Evolutionary conservation across 192 early-diverging fungal genomes (phyloP), one percentile per base, ranked within the genome.

Genomic region (Phycomyces nitens): DNA sequence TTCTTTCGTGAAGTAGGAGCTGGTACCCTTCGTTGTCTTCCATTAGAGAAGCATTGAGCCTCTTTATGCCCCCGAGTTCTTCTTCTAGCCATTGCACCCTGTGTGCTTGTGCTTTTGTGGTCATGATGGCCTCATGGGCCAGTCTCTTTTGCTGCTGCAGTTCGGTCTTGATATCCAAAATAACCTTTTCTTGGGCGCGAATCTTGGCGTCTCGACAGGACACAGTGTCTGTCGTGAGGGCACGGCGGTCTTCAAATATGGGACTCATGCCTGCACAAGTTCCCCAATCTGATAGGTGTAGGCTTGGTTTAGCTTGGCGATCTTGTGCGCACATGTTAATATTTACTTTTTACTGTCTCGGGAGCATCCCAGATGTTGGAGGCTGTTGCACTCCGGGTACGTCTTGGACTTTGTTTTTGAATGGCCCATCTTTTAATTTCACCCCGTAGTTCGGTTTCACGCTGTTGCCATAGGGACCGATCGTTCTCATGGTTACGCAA

Each of bases 1-100:
- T 89, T 62, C 80, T 86, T 76, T 91, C 88, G 58, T 86, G 84
- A 69, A 90, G 62, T 21, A 90, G 72, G 51, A 88, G 57, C 69
- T 92, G 91, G 70, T 84, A 91, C 26, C 84, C 80, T 70, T 91
- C 91, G 75, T 89, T 92, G 47, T 91, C 91, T 60, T 92, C 88
- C 83, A 84, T 85, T 54, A 92, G 78, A 23, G 82, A 71, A 64
- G 72, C 72, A 57, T 89, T 88, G 58, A 92, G 65, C 56, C 83
- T 73, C 43, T 79, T 78, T 9, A 89, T 71, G 66, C 89, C 82
- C 47, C 27, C 42, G n/a, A 84, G 59, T 49, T 88, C 78, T 26
- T 74, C 61, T 61, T 81, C 76, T 5, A 89, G 77, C 18, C 75
- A 59, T 41, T 74, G 77, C n/a, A 77, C 54, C 38, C 40, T 56